Evolutionary conservation across 805 yeast genomes (phyloP), one percentile per base, ranked within the genome.

Genomic region (Teunomyces gatunensis): DNA sequence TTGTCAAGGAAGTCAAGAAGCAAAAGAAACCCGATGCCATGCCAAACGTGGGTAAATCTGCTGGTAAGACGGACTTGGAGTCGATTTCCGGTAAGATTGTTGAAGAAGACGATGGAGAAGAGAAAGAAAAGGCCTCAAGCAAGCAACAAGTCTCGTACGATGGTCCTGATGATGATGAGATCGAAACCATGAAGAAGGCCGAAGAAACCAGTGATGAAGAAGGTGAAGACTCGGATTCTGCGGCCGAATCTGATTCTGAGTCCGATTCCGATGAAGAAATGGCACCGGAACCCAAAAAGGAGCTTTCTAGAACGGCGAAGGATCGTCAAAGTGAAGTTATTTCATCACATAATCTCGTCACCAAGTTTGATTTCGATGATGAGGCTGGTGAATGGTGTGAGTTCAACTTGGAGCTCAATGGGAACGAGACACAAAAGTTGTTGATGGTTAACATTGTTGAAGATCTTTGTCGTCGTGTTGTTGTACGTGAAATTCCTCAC

Each of bases 401-500:
- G 66, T 89, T 95, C 68, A 84, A 82, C 64, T 67, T 94, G 48
- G 91, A 87, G 61, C 78, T 90, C 56, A 83, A 89, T 42, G 89
- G 94, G 23, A 51, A 51, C 48, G 87, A 85, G 36, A 84, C 95
- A 23, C 92, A 90, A 72, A 94, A 94, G 77, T 74, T 94, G 65
- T 81, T 94, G 75, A 92, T 94, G 99, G 97, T 94, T 47, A 94
- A 94, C 73, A 85, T 94, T 61, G 83, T 94, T 48, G 99, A 95
- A 72, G 91, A 86, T 47, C 82, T 92, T 48, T 91, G 97, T 67
- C 86, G 89, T 58, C 79, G 79, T 54, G 87, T 89, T 46, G 97
- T 94, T 53, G 96, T 94, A 15, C 85, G 97, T 60, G 97, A 95
- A 70, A 85, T 91, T 55, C 86, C 94, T 47, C 75, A 78, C 47